Evolutionary conservation across 345 rosid genomes (phyloP).

Genomic region (Citrus mangshanensis): DNA sequence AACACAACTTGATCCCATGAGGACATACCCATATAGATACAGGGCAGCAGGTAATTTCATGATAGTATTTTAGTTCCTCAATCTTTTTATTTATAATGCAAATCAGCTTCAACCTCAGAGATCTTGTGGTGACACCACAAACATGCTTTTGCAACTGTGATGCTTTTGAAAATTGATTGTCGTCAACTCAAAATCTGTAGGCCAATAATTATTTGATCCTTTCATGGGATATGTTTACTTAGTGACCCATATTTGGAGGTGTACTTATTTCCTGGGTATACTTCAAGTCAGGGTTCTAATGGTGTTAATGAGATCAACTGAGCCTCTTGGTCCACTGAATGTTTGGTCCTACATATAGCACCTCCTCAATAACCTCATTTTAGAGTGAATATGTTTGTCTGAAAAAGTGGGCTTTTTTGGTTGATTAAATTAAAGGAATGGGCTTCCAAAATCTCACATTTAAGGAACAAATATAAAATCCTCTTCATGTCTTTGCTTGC

Average conservation of each 20-base stretch:
- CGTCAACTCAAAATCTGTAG: neutral
- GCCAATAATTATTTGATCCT: neutral
- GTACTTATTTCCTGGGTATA: neutral
- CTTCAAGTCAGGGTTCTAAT: neutral
- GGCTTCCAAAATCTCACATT: neutral
- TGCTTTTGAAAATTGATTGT: constrained; percentile 1
- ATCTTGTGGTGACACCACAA: neutral
- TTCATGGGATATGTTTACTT: neutral
- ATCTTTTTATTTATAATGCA: neutral
- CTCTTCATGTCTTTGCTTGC: neutral
- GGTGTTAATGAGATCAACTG: neutral
- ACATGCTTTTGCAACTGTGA: neutral
- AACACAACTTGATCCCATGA: constrained; percentile 79
- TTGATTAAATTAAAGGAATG: neutral
- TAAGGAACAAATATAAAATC: neutral
- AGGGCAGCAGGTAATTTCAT: constrained; percentile 79
- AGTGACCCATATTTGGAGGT: neutral
- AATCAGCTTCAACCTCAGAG: neutral
- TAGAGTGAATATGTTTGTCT: neutral
- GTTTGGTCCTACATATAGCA: neutral
- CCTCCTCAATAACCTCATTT: neutral
- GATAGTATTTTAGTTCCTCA: neutral
- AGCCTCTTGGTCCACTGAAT: neutral
- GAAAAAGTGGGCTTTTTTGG: neutral
- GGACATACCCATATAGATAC: constrained; percentile 97